Evolutionary conservation across 2,329 filamentous ascomycete species (phyloP).

Genomic region (Ceratocystis huliohia): DNA sequence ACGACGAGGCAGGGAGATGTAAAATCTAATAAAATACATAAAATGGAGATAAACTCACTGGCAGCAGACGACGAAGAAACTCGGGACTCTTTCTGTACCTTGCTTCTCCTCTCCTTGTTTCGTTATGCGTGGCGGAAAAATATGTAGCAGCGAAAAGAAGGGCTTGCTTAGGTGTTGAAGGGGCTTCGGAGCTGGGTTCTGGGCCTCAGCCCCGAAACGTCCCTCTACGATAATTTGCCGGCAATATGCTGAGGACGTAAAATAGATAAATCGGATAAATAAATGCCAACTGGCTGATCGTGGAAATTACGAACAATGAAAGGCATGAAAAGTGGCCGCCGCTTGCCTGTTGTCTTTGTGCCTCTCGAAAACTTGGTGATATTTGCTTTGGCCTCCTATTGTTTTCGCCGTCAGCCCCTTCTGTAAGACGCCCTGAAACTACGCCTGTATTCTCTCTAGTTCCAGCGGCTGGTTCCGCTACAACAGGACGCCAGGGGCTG

Average conservation of each 20-base stretch:
- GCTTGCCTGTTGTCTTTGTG: too few relatives aligned
- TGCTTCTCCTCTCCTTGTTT: neutral
- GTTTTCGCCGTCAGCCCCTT: neutral
- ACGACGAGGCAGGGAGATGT: neutral
- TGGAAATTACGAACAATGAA: neutral
- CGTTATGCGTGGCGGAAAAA: neutral
- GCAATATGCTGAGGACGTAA: neutral
- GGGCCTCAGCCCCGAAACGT: neutral
- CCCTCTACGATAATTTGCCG: slow-evolving; percentile 5
- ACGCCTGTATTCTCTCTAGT: neutral
- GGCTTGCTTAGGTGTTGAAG: neutral
- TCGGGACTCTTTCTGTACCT: neutral
- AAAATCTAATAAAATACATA: neutral
- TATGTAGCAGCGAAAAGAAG: neutral
- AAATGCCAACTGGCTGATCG: neutral
- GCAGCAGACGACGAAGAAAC: neutral
- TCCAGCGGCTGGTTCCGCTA: neutral
- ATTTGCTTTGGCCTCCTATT: neutral
- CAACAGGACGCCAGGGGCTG: neutral
- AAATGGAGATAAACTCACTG: neutral
- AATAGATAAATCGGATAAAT: neutral
- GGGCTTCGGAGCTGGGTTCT: neutral
- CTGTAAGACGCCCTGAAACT: neutral
- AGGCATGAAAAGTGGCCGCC: neutral
- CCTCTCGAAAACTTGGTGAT: neutral